Conservation (phyloP, 805 yeast species). For the Ogataea philodendri region DNA sequence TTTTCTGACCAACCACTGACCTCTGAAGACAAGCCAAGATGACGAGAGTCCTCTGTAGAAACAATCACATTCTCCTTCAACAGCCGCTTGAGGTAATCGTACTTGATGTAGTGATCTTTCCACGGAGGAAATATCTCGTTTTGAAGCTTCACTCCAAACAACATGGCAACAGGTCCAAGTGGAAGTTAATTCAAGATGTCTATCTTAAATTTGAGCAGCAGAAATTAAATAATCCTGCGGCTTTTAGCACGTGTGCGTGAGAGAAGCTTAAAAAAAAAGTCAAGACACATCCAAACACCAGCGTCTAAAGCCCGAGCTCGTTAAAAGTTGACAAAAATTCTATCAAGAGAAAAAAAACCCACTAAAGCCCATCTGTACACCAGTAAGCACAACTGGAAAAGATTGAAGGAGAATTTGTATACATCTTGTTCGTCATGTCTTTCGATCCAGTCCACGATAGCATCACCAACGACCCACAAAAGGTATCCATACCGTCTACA, state of each 20-base stretch:
- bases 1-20: constrained; percentile 57
- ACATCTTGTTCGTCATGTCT: constrained; percentile 26
- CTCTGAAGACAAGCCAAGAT: constrained; percentile 13
- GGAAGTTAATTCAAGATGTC: background rate
- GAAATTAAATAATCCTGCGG: constrained; percentile 5
- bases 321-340: no score
- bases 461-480: constrained; percentile 7
- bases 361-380: constrained; percentile 13
- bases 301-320: no score
- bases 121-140: constrained; percentile 86
- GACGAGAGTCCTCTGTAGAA: constrained; percentile 7
- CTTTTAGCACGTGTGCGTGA: constrained; percentile 10
- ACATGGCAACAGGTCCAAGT: no score
- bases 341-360: no score
- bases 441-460: constrained; percentile 32
- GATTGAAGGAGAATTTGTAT: no score
- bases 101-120: constrained; percentile 70
- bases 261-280: no score
- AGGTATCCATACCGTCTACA: background rate
- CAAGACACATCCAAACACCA: no score
- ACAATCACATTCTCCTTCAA: constrained; percentile 62
- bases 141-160: constrained; percentile 80
- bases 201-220: constrained; percentile 5
- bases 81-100: constrained; percentile 61
- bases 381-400: no score